Base-by-base conservation (phyloP, 2,329 filamentous ascomycete species). In the Monosporascus sp. region DNA sequence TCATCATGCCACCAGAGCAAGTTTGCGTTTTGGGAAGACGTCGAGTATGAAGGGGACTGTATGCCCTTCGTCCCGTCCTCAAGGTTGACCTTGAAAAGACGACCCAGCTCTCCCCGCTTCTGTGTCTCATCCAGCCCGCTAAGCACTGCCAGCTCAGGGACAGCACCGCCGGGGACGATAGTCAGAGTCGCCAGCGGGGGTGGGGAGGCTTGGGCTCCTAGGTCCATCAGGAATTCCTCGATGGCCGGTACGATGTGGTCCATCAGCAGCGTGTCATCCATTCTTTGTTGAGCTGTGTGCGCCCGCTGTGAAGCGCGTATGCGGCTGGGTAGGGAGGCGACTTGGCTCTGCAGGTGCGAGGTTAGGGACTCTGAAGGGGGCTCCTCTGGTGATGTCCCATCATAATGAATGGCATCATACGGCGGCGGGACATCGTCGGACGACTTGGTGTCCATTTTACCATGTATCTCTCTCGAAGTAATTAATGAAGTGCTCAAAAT, bases 1-100 rank as follows among this genome's bases (percentile, higher is more conserved):
- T 76, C 76, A 47, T 81, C 75, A 1, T 57, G 58, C 72, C 76
- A 81, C 77, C 77, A 81, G 53, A 73, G 69, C 3, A 54, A 47
- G 17, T 57, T 44, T 7, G 31, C 48, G 9, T 54, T 54, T 3
- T 56, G 49, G 5, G 47, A 18, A 2, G 51, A 3, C 0, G 54
- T 37, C 2, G 49, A 52, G 4, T 48, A 18, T 1, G 53, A 57
- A 1, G 41, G 49, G 5, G 64, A 46, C 11, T 45, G 20, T 24
- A 36, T 9, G 7, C 52, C 44, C 37, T 50, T 54, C n/a, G 44
- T 20, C 14, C 6, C 22, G 3, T 17, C 45, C 4, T 51, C 24
- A 7, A 60, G 35, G 5, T 48, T 51, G 41, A 67, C 57, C 36
- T 59, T 60, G 9, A 54, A 57, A 5, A 66, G 55, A 7, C 54